Evolutionary conservation across 2,329 filamentous ascomycete species (phyloP).

Genomic region (Sporothrix phasma): DNA sequence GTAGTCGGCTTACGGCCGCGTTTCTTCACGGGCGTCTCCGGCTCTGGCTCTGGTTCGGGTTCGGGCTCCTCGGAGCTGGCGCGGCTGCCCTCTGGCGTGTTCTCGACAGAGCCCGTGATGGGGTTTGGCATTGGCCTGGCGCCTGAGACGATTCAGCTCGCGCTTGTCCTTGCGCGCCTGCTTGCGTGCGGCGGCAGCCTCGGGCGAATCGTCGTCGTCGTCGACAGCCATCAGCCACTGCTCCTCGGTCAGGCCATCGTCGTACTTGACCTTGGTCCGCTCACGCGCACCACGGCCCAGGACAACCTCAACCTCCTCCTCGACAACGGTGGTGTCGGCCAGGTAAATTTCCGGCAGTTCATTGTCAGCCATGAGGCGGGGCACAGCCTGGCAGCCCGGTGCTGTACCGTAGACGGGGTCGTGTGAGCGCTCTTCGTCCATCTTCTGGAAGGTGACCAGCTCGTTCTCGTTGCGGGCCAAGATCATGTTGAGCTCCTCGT

Average conservation of each 20-base stretch:
- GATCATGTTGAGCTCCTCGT: constrained; percentile 91
- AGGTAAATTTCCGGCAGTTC: constrained; percentile 94
- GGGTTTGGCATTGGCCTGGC: constrained; percentile 27
- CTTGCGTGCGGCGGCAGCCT: constrained; percentile 85
- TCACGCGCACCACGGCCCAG: constrained; percentile 87
- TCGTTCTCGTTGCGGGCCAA: constrained; percentile 83
- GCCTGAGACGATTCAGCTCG: constrained; percentile 63
- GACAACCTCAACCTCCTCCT: constrained; percentile 66
- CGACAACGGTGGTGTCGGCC: constrained; percentile 72
- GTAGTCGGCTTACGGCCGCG: constrained; percentile 69
- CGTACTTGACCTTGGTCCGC: constrained; percentile 87
- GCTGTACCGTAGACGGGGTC: constrained; percentile 61
- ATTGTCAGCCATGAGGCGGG: constrained; percentile 75
- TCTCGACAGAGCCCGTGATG: constrained; percentile 36
- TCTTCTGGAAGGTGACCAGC: constrained; percentile 63
- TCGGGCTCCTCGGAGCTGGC: constrained; percentile 65
- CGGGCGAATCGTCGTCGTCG: constrained; percentile 87
- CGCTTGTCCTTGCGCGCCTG: constrained; percentile 75
- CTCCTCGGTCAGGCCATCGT: constrained; percentile 95
- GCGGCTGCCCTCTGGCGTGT: constrained; percentile 68
- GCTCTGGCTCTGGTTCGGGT: constrained; percentile 21
- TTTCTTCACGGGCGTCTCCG: constrained; percentile 65
- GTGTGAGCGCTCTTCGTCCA: constrained; percentile 65
- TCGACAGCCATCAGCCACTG: constrained; percentile 98
- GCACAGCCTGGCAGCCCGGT: constrained; percentile 50